These are phyloP conservation scores for Tetracladium marchalianum DNA, from an alignment of 495 filamentous ascomycete species.

Conservation along the genomic window DNA sequence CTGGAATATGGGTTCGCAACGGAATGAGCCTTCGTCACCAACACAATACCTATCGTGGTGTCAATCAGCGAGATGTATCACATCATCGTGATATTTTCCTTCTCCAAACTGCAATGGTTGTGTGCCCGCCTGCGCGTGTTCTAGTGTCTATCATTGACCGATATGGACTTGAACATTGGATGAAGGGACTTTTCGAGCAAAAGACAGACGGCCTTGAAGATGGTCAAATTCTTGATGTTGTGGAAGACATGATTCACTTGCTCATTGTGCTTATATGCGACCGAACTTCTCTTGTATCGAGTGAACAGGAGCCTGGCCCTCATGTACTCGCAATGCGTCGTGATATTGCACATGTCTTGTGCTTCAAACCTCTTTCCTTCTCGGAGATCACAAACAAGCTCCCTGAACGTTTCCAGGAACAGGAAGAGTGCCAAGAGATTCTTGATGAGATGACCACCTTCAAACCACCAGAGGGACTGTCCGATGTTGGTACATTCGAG, in stretches of 20 bases:
- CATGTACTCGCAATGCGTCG: constrained; percentile 65
- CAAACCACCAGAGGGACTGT: constrained; percentile 80
- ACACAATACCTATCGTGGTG: constrained; percentile 81
- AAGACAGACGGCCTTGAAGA: constrained; percentile 64
- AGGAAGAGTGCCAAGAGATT: constrained; percentile 66
- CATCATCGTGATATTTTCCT: constrained; percentile 94
- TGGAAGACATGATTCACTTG: constrained; percentile 92
- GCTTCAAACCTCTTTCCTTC: constrained; percentile 91
- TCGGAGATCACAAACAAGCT: constrained; percentile 76
- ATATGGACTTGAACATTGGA: constrained; percentile 85
- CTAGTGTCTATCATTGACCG: constrained; percentile 86
- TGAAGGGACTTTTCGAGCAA: constrained; percentile 65
- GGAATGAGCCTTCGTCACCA: constrained; percentile 92
- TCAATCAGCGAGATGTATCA: constrained; percentile 77
- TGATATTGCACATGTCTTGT: constrained; percentile 88
- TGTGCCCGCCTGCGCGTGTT: constrained; percentile 74
- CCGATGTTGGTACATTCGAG: constrained; percentile 88
- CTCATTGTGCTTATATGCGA: constrained; percentile 87
- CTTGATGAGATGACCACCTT: constrained; percentile 85
- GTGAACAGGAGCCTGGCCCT: constrained; percentile 53
- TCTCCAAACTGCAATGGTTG: constrained; percentile 79
- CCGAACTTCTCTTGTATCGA: constrained; percentile 65
- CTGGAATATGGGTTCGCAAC: constrained; percentile 97
- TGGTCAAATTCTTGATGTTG: constrained; percentile 75
- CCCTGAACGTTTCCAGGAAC: constrained; percentile 76